Evolutionary conservation across 2,329 filamentous ascomycete species (phyloP), one percentile per base, ranked within the genome.

Genomic region (Apiospora kogelbergensis): DNA sequence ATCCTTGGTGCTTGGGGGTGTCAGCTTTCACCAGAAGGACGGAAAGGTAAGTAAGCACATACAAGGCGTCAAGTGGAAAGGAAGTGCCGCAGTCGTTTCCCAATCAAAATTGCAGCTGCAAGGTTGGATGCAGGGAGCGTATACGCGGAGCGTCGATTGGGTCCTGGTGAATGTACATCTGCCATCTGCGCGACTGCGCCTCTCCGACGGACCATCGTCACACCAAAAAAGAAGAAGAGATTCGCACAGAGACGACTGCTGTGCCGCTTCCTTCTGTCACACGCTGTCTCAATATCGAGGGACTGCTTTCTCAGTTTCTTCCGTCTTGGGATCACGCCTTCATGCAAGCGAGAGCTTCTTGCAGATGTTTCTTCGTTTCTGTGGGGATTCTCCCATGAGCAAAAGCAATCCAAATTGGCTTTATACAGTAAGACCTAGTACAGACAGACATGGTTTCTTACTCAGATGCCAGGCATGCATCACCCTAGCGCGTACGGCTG

Each of bases 361-460:
- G n/a, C n/a, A n/a, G n/a, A n/a, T n/a, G n/a, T 20, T 60, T 60
- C 37, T 48, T 57, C 33, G 24, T 57, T 57, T 30, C 46, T 53
- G 48, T 57, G 26, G 26, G 48, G 48, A 57, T 30, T 57, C 13
- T 33, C 24, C 30, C 3, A 10, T 57, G 40, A 20, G 26, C 6
- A 33, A 20, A 57, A 57, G 48, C 15, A 57, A 33, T 42, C 40
- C 40, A 57, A 30, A 17, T 26, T 15, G 26, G 33, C 26, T 57
- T 57, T 33, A 30, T 60, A 60, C 53, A 60, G 53, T 60, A 60
- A 60, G 53, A 60, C 53, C 53, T 60, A 60, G 53, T n/a, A n/a
- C n/a, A n/a, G n/a, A 40, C 37, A 9, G 5, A 44, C 41, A 17
- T 20, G 20, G 41, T 44, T n/a, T 15, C 26, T 37, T 60, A n/a